phyloP scores from a whole-genome alignment of 441 rosid species.

The Populus trichocarpa region DNA sequence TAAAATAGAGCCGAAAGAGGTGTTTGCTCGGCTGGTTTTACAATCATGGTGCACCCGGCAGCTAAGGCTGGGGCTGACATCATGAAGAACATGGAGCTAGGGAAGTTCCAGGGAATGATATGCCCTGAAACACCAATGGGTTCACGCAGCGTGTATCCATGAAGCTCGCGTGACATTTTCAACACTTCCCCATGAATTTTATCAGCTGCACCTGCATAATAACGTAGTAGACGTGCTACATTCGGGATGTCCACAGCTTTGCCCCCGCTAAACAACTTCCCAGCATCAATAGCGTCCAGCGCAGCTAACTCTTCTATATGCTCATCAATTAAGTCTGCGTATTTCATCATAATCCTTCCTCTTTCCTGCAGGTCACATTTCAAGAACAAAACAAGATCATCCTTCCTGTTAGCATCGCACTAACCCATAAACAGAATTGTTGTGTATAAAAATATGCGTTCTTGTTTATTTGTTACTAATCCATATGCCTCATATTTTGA shows the following conservation, averaged over 20 bases:
- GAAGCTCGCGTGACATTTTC: slow-evolving; percentile 55
- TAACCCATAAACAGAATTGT: neutral
- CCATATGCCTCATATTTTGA: neutral
- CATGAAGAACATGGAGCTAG: slow-evolving; percentile 54
- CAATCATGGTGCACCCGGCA: slow-evolving; percentile 84
- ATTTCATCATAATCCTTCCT: slow-evolving; percentile 56
- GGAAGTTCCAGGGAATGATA: slow-evolving; percentile 88
- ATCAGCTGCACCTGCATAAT: slow-evolving; percentile 88
- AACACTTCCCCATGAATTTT: slow-evolving; percentile 78
- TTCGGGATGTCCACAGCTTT: slow-evolving; percentile 55
- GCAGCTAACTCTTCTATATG: slow-evolving; percentile 63
- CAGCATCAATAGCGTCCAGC: slow-evolving; percentile 65
- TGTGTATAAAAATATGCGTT: neutral
- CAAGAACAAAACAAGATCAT: neutral
- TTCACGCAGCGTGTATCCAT: slow-evolving; percentile 75
- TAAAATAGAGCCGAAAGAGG: slow-evolving; percentile 79
- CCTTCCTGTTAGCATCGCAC: neutral
- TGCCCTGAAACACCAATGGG: slow-evolving; percentile 82
- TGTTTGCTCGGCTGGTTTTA: slow-evolving; percentile 90
- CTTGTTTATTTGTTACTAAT: neutral
- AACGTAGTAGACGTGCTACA: slow-evolving; percentile 36
- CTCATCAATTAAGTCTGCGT: slow-evolving; percentile 61
- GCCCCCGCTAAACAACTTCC: slow-evolving; percentile 44
- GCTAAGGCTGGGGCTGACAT: slow-evolving; percentile 75
- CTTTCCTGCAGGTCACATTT: slow-evolving; percentile 43